phyloP scores from a whole-genome alignment of 495 filamentous ascomycete genomes.

The Penicillium samsonianum region DNA sequence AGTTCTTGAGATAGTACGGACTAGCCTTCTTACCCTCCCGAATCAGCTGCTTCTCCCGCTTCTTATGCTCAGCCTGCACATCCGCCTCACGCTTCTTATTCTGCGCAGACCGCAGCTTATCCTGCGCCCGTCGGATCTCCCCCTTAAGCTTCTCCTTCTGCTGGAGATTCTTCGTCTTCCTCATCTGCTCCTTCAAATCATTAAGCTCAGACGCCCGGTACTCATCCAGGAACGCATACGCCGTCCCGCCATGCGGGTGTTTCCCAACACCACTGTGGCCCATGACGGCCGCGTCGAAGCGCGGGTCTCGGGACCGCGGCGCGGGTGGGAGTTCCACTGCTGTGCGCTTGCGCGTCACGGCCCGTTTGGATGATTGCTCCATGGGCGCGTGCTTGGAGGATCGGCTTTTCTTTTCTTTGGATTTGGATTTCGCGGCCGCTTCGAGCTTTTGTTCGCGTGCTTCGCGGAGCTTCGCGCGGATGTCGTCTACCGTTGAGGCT shows the following conservation, averaged over 20 bases:
- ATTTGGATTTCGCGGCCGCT: constrained; percentile 39
- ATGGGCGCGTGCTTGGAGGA: constrained; percentile 83
- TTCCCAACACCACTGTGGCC: constrained; percentile 29
- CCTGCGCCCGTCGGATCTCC: constrained; percentile 67
- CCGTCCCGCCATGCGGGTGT: constrained; percentile 54
- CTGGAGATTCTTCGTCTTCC: constrained; percentile 61
- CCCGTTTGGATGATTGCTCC: constrained; percentile 75
- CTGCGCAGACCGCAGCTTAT: constrained; percentile 64
- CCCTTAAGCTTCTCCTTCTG: constrained; percentile 67
- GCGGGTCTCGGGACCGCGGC: constrained; percentile 70
- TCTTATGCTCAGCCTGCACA: constrained; percentile 70
- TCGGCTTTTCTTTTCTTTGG: constrained; percentile 50
- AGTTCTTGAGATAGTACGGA: constrained; percentile 89
- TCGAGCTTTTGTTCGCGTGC: constrained; percentile 37
- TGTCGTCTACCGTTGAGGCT: constrained; percentile 39
- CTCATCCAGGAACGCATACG: constrained; percentile 83
- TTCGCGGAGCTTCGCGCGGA: constrained; percentile 42
- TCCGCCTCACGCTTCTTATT: constrained; percentile 65
- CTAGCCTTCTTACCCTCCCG: constrained; percentile 85
- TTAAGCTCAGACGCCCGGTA: constrained; percentile 80
- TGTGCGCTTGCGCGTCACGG: constrained; percentile 75
- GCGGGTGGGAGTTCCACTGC: constrained; percentile 56
- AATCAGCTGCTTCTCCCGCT: constrained; percentile 79
- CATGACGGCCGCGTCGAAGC: constrained; percentile 68
- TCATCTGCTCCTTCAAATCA: constrained; percentile 64